Evolutionary conservation across 2,329 filamentous ascomycete species (phyloP).

Genomic region (Aspergillus nomiae): DNA sequence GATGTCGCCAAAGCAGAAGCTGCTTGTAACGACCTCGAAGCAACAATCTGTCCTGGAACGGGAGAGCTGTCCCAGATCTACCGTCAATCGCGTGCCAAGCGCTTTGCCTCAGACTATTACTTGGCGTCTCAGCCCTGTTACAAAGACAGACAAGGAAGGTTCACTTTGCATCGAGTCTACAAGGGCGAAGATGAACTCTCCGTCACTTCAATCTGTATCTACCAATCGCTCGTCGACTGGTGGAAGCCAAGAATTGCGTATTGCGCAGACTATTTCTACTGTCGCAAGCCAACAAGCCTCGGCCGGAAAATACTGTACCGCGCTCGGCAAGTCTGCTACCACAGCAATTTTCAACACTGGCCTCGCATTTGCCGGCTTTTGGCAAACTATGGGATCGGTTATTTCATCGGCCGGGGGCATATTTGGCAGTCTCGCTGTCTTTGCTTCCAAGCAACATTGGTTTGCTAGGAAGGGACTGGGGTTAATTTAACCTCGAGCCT

Average conservation of each 20-base stretch:
- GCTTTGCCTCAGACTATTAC: background rate
- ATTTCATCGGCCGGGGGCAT: constrained; percentile 16
- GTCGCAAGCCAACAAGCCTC: background rate
- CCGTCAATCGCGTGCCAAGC: background rate
- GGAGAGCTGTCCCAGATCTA: background rate
- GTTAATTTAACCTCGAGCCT: constrained; percentile 11
- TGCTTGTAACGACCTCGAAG: background rate
- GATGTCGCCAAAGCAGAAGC: background rate
- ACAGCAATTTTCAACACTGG: constrained; percentile 2
- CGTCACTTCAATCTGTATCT: background rate
- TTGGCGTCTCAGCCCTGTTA: background rate
- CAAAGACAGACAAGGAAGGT: background rate
- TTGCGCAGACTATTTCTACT: background rate
- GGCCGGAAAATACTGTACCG: background rate
- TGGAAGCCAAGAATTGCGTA: background rate
- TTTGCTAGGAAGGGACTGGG: constrained; percentile 21
- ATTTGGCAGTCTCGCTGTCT: constrained; percentile 18
- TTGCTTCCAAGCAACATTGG: constrained; percentile 18
- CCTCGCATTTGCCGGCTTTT: constrained; percentile 11
- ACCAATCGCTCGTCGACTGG: background rate
- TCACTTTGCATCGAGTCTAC: background rate
- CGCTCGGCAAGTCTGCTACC: constrained; percentile 3
- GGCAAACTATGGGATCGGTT: constrained; percentile 11
- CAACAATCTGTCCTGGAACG: background rate
- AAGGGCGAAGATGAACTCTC: background rate